Evolutionary conservation across 495 filamentous ascomycete species (phyloP), one percentile per base, ranked within the genome.

Genomic region (Cercophora sp.): DNA sequence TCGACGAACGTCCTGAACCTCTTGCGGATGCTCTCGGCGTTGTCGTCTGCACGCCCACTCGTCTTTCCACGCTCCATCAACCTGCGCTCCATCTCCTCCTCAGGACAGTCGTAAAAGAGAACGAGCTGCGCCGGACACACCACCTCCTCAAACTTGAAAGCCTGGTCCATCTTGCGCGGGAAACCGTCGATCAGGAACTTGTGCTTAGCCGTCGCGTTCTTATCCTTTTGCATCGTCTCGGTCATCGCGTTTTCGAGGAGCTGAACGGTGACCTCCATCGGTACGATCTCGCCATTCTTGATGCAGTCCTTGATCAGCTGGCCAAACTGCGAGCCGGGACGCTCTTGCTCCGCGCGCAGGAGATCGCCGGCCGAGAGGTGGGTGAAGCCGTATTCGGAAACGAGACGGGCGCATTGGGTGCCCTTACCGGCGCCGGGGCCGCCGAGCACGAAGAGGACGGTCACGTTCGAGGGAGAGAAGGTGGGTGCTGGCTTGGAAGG

Each of bases 181-280:
- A 98, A 98, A 1, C 92, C 86, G 67, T 97, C 92, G 58, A 97
- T 88, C 58, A 97, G 74, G 77, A 96, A 96, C 37, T 83, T 68
- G 54, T 78, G 77, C 16, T 66, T 65, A 15, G 64, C 45, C 39
- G 54, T 15, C 4, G 3, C 23, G n/a, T n/a, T n/a, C 22, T 60
- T 45, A 10, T 36, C 61, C n/a, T n/a, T n/a, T 23, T 67, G 51
- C 8, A 91, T 77, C 0, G 72, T 71, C 3, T 81, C 82, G 48
- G 75, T 80, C 88, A 98, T 96, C 6, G 91, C 88, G 65, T 95
- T 91, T 69, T 96, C 93, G 3, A 98, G 80, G 13, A 98, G 68
- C 23, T 86, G 84, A 31, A 98, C 85, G n/a, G 93, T 98, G 18
- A 98, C 90, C 64, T 97, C 92, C 92, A 96, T 96, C 8, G 93